phyloP scores from a whole-genome alignment of 2,329 filamentous ascomycete genomes.

The Septoria linicola region DNA sequence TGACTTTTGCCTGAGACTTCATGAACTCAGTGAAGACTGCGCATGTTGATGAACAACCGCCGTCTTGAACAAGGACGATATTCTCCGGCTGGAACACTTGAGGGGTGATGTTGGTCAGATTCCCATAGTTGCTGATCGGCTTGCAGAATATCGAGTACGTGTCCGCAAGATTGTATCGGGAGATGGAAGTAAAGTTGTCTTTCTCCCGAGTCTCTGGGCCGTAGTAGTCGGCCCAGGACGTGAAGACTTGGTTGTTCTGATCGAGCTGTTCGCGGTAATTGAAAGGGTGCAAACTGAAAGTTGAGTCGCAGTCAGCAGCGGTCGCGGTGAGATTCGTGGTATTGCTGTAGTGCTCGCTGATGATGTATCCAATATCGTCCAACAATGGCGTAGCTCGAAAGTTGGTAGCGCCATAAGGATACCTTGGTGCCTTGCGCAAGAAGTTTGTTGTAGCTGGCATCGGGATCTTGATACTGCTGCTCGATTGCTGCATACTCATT shows the following conservation, averaged over 20 bases:
- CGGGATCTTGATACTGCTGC: slow-evolving; percentile 40
- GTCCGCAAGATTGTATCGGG: slow-evolving; percentile 38
- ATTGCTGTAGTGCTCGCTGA: slow-evolving; percentile 14
- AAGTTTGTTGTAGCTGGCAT: slow-evolving; percentile 43
- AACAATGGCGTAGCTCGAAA: slow-evolving; percentile 47
- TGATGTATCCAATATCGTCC: slow-evolving; percentile 39
- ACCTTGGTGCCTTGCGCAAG: slow-evolving; percentile 36
- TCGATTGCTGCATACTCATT: slow-evolving; percentile 34
- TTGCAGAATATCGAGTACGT: slow-evolving; percentile 4
- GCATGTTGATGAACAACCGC: slow-evolving; percentile 45
- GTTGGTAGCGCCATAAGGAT: slow-evolving; percentile 41
- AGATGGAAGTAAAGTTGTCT: slow-evolving; percentile 39
- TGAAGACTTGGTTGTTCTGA: slow-evolving; percentile 33
- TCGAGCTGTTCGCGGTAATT: slow-evolving; percentile 33
- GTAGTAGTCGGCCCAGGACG: slow-evolving; percentile 40
- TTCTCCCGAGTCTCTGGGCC: slow-evolving; percentile 30
- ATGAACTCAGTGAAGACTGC: slow-evolving; percentile 44
- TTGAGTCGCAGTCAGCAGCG: background rate
- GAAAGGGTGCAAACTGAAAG: slow-evolving; percentile 29
- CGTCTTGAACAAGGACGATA: slow-evolving; percentile 45
- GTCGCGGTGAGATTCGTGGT: background rate
- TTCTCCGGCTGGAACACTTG: slow-evolving; percentile 42
- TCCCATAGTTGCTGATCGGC: slow-evolving; percentile 6
- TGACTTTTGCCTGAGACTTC: slow-evolving; percentile 41
- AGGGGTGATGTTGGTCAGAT: slow-evolving; percentile 34